phyloP scores from a whole-genome alignment of 495 filamentous ascomycete genomes.

The Penicillium longicatenatum region DNA sequence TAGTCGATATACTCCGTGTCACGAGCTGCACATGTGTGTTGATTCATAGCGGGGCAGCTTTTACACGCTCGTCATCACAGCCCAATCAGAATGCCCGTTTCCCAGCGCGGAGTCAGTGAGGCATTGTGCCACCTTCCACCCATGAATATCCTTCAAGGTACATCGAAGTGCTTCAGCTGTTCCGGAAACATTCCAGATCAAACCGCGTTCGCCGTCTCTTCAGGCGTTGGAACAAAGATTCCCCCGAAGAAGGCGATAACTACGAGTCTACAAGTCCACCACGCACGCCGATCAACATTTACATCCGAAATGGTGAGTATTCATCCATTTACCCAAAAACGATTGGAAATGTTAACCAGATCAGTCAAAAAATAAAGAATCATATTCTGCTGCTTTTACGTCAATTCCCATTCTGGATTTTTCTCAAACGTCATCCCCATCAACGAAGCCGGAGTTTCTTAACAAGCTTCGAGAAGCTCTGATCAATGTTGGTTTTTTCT shows the following conservation, averaged over 20 bases:
- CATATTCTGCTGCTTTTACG: constrained; percentile 52
- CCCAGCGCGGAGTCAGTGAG: constrained; percentile 3
- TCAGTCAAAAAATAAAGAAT: constrained; percentile 17
- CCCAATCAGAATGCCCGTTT: constrained; percentile 21
- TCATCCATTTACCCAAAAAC: neutral
- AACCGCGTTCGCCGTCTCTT: neutral
- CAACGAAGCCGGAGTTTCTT: constrained; percentile 75
- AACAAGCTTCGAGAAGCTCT: constrained; percentile 73
- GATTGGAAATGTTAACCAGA: neutral
- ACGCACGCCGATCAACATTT: neutral
- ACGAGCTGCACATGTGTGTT: neutral
- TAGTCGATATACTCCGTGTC: too few species aligned
- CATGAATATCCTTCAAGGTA: neutral
- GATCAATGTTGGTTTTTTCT: constrained; percentile 91
- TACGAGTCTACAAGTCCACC: constrained; percentile 7
- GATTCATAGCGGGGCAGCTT: constrained; percentile 9
- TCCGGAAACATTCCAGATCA: too few species aligned
- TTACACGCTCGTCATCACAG: constrained; percentile 18
- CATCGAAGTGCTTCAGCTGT: too few species aligned
- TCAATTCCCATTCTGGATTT: constrained; percentile 82
- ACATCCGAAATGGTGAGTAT: constrained; percentile 15
- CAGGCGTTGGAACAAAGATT: too few species aligned
- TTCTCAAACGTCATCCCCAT: constrained; percentile 59
- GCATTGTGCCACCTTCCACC: neutral
- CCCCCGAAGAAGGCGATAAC: neutral